Evolutionary conservation across 768 basidiomycete genomes (phyloP).

Genomic region (Solioccasus polychromus): DNA sequence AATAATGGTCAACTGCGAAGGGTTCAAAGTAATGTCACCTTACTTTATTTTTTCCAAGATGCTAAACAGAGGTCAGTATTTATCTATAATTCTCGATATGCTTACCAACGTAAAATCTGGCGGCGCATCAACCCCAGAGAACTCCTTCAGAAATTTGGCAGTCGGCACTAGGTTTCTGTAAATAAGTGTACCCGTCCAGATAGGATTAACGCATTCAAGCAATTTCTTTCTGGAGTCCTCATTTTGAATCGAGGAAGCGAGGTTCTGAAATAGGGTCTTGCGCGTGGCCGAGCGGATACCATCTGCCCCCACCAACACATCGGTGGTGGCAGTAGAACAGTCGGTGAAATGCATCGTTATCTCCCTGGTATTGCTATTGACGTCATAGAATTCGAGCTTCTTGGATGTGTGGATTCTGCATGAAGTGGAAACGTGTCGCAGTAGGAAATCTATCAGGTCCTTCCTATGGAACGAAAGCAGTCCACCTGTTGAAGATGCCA

Average conservation of each 20-base stretch:
- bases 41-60: slow-evolving; percentile 22
- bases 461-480: slow-evolving; percentile 34
- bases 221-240: slow-evolving; percentile 8
- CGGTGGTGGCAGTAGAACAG: slow-evolving; percentile 33
- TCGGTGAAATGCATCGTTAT: slow-evolving; percentile 37
- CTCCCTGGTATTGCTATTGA: slow-evolving; percentile 15
- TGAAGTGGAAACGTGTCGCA: slow-evolving; percentile 23
- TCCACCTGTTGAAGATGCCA: slow-evolving; percentile 27
- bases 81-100: neutral
- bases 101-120: slow-evolving; percentile 24
- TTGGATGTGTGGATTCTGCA: slow-evolving; percentile 36
- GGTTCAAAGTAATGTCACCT: neutral
- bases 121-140: slow-evolving; percentile 27
- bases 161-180: slow-evolving; percentile 39
- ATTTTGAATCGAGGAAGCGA: slow-evolving; percentile 8
- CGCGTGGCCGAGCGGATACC: slow-evolving; percentile 40
- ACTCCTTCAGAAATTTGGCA: slow-evolving; percentile 28
- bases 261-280: slow-evolving; percentile 20
- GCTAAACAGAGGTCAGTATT: slow-evolving; percentile 13
- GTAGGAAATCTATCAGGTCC: slow-evolving; percentile 34
- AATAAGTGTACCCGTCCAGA: slow-evolving; percentile 38
- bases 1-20: neutral
- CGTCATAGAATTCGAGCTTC: slow-evolving; percentile 32
- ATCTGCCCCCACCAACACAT: slow-evolving; percentile 43
- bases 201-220: slow-evolving; percentile 29